Base-by-base conservation (phyloP, 2,329 filamentous ascomycete genomes). In the Fusarium guadeloupense region DNA sequence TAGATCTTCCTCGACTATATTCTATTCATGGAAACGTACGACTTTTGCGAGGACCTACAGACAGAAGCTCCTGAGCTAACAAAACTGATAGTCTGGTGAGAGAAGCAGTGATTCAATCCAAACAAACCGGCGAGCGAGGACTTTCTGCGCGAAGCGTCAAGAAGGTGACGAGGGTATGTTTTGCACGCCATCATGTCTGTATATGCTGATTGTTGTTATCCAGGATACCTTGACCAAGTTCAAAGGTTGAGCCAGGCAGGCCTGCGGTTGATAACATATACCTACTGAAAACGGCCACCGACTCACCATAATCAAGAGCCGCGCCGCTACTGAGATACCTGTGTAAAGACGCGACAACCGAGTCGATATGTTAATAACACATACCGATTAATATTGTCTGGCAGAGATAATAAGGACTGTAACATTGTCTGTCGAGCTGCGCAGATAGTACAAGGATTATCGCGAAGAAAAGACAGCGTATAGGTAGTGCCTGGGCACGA, bases 1-100 rank as follows among this genome's bases (percentile, higher is more conserved):
- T 65, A 95, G 92, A 89, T 96, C 60, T 96, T 91, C 69, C 81
- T 96, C 54, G 88, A 95, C 71, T 96, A 96, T 64, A 85, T 91
- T 63, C 81, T 95, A 2, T 96, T 96, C 67, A 89, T 96, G 84
- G 83, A 87, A 71, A 81, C 79, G 84, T 86, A 75, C 46, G 79
- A 33, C 20, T 26, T 14, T 21, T 14, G 39, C 20, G 1, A 31
- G 8, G 9, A n/a, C 9, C 14, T 23, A 17, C 7, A 42, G 10
- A 25, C 4, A 23, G 4, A 23, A 23, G n/a, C 3, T 19, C 8
- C 13, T 6, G 9, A 33, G 19, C 51, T 47, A 48, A 64, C 10
- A 13, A 5, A n/a, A 34, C 20, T 6, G 14, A 41, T 66, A 93
- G 91, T 37, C 80, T 96, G 46, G 84, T 96, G 74, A 92, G 90